Evolutionary conservation across 192 early-diverging fungal genomes (phyloP).

Genomic region (Lobosporangium transversale): DNA sequence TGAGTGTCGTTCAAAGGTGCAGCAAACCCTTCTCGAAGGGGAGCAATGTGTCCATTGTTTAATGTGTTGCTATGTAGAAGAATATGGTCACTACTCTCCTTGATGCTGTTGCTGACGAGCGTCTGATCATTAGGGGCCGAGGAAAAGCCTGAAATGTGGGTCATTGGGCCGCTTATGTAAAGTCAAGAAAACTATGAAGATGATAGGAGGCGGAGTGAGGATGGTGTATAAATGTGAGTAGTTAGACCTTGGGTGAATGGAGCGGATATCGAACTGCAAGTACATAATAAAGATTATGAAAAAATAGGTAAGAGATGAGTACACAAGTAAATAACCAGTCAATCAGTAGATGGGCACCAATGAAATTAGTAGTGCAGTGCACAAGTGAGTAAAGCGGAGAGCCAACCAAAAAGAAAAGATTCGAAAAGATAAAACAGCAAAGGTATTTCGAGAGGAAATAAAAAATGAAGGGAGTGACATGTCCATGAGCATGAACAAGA

Average conservation of each 20-base stretch:
- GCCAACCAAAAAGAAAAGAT: too few relatives aligned
- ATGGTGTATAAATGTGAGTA: not conserved
- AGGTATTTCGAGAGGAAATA: too few relatives aligned
- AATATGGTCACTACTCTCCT: slow-evolving; percentile 7
- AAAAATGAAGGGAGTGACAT: too few relatives aligned
- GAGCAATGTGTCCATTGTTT: slow-evolving; percentile 5
- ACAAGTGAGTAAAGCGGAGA: too few relatives aligned
- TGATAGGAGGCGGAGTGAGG: not conserved
- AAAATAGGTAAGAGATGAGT: too few relatives aligned
- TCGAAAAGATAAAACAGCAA: too few relatives aligned
- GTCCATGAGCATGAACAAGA: too few relatives aligned
- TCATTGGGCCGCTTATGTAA: slow-evolving; percentile 29
- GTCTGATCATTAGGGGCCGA: slow-evolving; percentile 46
- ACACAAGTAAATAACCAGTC: too few relatives aligned
- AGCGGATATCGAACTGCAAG: not conserved
- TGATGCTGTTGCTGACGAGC: slow-evolving; percentile 8
- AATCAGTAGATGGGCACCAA: too few relatives aligned
- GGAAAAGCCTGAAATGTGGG: slow-evolving; percentile 35
- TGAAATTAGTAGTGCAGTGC: too few relatives aligned
- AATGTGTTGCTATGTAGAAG: slow-evolving; percentile 1
- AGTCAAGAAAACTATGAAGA: not conserved
- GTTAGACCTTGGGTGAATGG: slow-evolving; percentile 9
- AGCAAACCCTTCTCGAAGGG: slow-evolving; percentile 21
- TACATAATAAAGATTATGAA: too few relatives aligned
- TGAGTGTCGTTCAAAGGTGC: slow-evolving; percentile 33